Evolutionary conservation across 2,329 filamentous ascomycete genomes (phyloP).

Genomic region (Fusarium lateritium): DNA sequence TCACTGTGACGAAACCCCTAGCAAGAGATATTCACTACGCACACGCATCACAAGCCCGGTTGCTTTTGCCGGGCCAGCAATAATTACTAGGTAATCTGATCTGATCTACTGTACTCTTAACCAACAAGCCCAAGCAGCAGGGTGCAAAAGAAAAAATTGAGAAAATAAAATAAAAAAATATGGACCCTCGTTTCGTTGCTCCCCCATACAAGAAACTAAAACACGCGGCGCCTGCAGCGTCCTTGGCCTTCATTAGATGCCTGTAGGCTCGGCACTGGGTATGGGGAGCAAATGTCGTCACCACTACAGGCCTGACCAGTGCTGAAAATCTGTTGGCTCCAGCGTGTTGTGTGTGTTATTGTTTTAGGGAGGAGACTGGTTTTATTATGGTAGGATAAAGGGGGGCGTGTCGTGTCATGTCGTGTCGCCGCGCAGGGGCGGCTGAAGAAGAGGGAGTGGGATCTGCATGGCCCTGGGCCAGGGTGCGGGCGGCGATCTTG

Average conservation of each 20-base stretch:
- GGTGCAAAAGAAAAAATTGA: not conserved
- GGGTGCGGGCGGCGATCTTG: conserved; percentile 40
- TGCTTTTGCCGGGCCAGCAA: not conserved
- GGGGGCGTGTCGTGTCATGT: conserved; percentile 41
- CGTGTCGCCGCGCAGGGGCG: conserved; percentile 22
- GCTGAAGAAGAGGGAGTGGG: conserved; percentile 18
- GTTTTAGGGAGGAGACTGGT: conserved; percentile 24
- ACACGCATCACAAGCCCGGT: not conserved
- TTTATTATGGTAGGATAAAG: conserved; percentile 20
- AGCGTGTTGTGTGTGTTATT: conserved; percentile 21
- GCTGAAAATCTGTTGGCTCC: conserved; percentile 22
- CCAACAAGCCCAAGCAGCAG: not conserved
- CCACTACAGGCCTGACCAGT: conserved; percentile 10
- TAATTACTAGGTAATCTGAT: conserved; percentile 1
- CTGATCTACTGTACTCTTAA: conserved; percentile 9
- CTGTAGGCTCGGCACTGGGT: conserved; percentile 4
- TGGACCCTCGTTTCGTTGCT: conserved; percentile 28
- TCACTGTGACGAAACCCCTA: conserved; percentile 35
- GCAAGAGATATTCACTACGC: not conserved
- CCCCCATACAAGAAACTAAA: conserved; percentile 33
- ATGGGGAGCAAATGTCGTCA: conserved; percentile 39
- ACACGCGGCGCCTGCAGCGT: conserved; percentile 33
- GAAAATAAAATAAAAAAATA: conserved; percentile 23
- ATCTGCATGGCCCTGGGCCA: conserved; percentile 29
- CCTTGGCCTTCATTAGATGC: conserved; percentile 10